Conservation (phyloP, 2,329 filamentous ascomycete genomes). For the Lecanicillium sp. region DNA sequence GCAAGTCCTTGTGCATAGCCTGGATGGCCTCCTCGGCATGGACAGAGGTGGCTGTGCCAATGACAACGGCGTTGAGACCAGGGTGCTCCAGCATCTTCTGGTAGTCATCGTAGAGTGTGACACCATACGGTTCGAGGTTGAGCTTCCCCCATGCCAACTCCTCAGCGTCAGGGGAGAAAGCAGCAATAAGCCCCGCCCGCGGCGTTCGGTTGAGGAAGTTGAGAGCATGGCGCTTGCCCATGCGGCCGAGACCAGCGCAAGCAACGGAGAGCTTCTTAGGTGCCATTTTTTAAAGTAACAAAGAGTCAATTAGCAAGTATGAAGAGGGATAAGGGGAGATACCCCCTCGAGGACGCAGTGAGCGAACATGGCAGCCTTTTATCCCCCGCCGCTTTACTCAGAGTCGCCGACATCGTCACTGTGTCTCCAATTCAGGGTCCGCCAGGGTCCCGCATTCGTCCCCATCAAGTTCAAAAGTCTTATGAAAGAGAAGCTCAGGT, state of each 20-base stretch:
- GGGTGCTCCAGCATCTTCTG: conserved; percentile 34
- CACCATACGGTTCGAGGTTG: conserved; percentile 33
- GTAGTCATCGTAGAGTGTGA: conserved; percentile 35
- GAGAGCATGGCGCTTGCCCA: conserved; percentile 42
- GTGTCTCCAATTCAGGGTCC: no score
- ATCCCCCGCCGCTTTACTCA: no score
- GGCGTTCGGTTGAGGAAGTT: conserved; percentile 38
- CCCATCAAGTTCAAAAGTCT: no score
- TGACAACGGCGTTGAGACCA: conserved; percentile 33
- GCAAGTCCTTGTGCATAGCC: conserved; percentile 44
- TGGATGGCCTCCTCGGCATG: conserved; percentile 51
- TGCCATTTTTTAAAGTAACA: conserved; percentile 8
- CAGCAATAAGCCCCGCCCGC: conserved; percentile 40
- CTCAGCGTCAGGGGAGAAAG: conserved; percentile 35
- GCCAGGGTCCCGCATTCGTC: no score
- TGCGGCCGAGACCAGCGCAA: conserved; percentile 42
- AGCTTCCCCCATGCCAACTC: conserved; percentile 37
- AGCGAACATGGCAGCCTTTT: no score
- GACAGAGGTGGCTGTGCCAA: conserved; percentile 38
- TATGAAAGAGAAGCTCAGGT: no score
- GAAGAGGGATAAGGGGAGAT: no score
- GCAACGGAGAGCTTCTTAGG: conserved; percentile 31
- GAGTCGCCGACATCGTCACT: no score
- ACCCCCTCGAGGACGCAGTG: no score
- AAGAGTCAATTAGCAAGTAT: no score